phyloP scores from a whole-genome alignment of 768 basidiomycete genomes.

The Podaxis pistillaris region DNA sequence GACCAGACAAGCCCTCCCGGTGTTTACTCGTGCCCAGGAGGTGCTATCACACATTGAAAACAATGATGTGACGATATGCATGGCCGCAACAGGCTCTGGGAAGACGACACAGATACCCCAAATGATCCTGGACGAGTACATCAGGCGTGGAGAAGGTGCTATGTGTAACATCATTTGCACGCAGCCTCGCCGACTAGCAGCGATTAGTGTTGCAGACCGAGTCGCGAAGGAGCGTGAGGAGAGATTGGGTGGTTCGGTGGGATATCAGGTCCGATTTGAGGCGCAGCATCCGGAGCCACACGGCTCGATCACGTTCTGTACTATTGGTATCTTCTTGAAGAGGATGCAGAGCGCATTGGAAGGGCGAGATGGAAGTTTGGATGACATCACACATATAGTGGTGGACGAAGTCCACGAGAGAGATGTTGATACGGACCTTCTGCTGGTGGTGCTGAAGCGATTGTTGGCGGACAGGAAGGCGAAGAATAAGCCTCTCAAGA shows the following conservation, averaged over 20 bases:
- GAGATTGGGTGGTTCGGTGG: slow-evolving; percentile 65
- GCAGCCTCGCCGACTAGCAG: slow-evolving; percentile 88
- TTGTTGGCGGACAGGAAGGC: slow-evolving; percentile 72
- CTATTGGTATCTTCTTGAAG: slow-evolving; percentile 87
- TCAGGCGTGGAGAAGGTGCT: slow-evolving; percentile 75
- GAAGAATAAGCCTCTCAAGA: slow-evolving; percentile 71
- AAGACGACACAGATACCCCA: slow-evolving; percentile 97
- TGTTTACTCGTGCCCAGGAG: slow-evolving; percentile 64
- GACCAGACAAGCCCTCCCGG: slow-evolving; percentile 69
- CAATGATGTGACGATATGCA: slow-evolving; percentile 85
- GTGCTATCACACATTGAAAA: slow-evolving; percentile 66
- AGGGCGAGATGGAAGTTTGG: slow-evolving; percentile 46
- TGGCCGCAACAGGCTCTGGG: slow-evolving; percentile 89
- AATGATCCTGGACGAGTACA: slow-evolving; percentile 82
- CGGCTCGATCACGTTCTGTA: slow-evolving; percentile 90
- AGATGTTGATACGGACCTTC: slow-evolving; percentile 88
- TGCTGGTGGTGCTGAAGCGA: slow-evolving; percentile 87
- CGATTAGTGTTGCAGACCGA: slow-evolving; percentile 88
- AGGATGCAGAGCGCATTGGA: slow-evolving; percentile 75
- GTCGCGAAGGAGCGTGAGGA: slow-evolving; percentile 89
- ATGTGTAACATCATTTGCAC: slow-evolving; percentile 90
- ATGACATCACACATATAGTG: slow-evolving; percentile 83
- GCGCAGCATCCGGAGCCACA: slow-evolving; percentile 72
- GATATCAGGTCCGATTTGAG: slow-evolving; percentile 94
- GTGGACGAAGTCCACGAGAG: slow-evolving; percentile 98